A percentile compares a stretch with the other conserved stretches of the same genome.
Evolutionary conservation across 768 basidiomycete genomes (phyloP).

Genomic region (Mycena rebaudengoi): DNA sequence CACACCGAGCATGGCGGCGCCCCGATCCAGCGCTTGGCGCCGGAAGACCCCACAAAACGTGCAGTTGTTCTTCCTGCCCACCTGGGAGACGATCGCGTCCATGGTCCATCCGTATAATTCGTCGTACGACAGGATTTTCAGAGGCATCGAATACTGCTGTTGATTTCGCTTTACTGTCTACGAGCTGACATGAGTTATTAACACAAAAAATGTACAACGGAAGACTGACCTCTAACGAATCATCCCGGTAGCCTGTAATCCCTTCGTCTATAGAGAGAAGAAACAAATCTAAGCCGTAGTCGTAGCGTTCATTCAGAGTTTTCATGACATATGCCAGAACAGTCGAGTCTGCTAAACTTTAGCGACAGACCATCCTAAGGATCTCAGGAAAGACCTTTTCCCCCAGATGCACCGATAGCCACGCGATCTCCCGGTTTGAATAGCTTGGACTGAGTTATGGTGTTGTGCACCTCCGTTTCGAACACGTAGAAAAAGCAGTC

Average conservation of each 20-base stretch:
- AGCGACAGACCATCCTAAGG: background rate
- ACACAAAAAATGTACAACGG: background rate
- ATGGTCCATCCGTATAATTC: slow-evolving; percentile 99
- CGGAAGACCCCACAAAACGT: slow-evolving; percentile 99
- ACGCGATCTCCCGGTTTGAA: slow-evolving; percentile 93
- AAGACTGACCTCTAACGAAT: slow-evolving; percentile 80
- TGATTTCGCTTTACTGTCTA: slow-evolving; percentile 99
- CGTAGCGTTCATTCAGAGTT: slow-evolving; percentile 90
- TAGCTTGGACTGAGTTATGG: slow-evolving; percentile 82
- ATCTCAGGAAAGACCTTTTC: slow-evolving; percentile 76
- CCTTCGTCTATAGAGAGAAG: slow-evolving; percentile 98
- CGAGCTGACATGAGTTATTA: background rate
- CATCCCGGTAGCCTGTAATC: slow-evolving; percentile 97
- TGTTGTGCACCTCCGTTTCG: slow-evolving; percentile 98
- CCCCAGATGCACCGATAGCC: slow-evolving; percentile 97
- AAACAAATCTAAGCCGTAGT: slow-evolving; percentile 91
- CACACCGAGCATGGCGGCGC: slow-evolving; percentile 86
- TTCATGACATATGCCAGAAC: slow-evolving; percentile 98
- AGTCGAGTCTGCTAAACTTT: slow-evolving; percentile 79
- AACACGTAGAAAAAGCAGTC: slow-evolving; percentile 97
- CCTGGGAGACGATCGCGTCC: slow-evolving; percentile 94
- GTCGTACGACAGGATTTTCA: slow-evolving; percentile 95
- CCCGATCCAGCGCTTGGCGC: slow-evolving; percentile 94
- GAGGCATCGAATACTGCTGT: slow-evolving; percentile 91
- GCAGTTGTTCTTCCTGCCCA: slow-evolving; percentile 98